Evolutionary conservation across 1,284 basidiomycete genomes (phyloP), one percentile per base, ranked within the genome.

Genomic region (Apiotrichum siamense): DNA sequence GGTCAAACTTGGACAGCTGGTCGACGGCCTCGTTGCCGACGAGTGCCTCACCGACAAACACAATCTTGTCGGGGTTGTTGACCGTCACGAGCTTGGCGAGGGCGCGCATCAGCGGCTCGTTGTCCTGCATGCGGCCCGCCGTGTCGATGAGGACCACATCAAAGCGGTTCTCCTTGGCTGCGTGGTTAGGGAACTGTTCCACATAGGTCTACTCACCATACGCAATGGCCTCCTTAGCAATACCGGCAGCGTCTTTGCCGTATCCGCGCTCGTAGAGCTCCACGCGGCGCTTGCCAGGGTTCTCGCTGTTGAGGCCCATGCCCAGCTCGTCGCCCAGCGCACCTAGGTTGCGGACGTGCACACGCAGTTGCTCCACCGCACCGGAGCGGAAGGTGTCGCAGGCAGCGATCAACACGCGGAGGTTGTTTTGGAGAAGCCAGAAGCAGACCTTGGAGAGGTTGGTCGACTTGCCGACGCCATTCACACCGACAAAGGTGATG

Each of bases 301-400:
- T 46, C 7, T 47, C 49, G 7, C 21, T 21, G 15, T 41, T 59
- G 7, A 61, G 48, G 11, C 62, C 65, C 23, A 59, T 82, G 73
- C 29, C 84, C 79, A 52, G 83, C 80, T 76, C 72, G 58, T 86
- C 81, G 9, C 86, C 86, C 29, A 98, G 78, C 81, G 88, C 87
- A 44, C 90, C 84, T 55, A 99, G 75, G 73, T 99, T 99, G 49
- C 90, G 81, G 20, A 97, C 94, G 72, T 98, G 96, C 9, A 97
- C 92, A 9, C 93, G 83, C 26, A 99, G 79, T 73, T 99, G 96
- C 74, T 99, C 96, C 33, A 99, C 94, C 0, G 96, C 96, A 27
- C 96, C 96, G 65, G 88, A 90, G 80, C 93, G 79, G 79, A 99
- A 99, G 4, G 96, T 98, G 72, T 99, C 96, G 67, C 96, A 98